Base-by-base conservation (phyloP, 176 grass and related monocot species). In the Elaeis guineensis region DNA sequence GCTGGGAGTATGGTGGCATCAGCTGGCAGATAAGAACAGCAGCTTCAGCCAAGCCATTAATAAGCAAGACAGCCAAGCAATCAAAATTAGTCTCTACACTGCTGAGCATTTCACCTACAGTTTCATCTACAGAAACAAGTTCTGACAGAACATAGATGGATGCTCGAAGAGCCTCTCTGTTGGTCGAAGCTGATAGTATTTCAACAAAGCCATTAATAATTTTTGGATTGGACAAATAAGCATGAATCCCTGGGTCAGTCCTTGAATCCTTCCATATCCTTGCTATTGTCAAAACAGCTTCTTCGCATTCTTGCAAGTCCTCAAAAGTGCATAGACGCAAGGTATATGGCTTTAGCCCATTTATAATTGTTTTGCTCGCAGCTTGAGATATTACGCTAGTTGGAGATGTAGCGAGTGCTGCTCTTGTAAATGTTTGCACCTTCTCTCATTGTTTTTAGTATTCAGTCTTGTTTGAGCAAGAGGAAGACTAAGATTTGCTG, bases 141-240 rank as follows among this genome's bases (percentile, higher is more conserved):
- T 55, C 54, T 11, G 21, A 18, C 17, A 55, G 18, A 55, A 55
- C 54, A 55, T 55, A 9, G 18, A 55, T 20, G 17, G 54, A 22
- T 55, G 54, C 54, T 55, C 18, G 54, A 55, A 55, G 54, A 21
- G 18, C 54, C 7, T 55, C 54, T 22, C 54, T 55, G 54, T 55
- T 55, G 17, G 54, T 19, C 5, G 54, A 55, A 21, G 19, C 54
- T 55, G 21, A 21, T 20, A 55, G 54, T 12, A 55, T 55, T 55
- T 22, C 19, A 21, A 55, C n/a, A 55, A 55, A 55, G 21, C 54
- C 54, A 55, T 55, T 55, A 7, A 55, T 11, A 21, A 55, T 21
- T 55, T 6, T 55, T 55, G 54, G 19, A 11, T 9, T 22, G 6
- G 54, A 55, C 54, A 55, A 21, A 21, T 22, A 15, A 55, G 54